phyloP scores from a whole-genome alignment of 768 basidiomycete species.

The Cystobasidium onofrii region DNA sequence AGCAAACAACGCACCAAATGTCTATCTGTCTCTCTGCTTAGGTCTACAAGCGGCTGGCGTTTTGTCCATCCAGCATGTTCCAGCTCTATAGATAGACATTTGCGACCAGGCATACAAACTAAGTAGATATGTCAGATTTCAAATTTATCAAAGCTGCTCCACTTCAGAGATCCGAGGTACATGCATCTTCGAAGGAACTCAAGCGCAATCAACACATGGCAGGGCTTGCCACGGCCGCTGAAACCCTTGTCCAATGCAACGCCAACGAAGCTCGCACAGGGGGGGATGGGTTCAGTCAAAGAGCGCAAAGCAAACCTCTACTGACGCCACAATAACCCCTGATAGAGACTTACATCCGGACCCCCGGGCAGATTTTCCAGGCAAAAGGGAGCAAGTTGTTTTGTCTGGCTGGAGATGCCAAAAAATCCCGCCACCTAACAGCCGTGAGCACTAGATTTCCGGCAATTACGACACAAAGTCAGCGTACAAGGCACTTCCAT shows the following conservation, averaged over 20 bases:
- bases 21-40: slow-evolving; percentile 1
- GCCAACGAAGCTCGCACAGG: not conserved
- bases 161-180: too few species aligned
- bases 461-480: not conserved
- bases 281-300: not conserved
- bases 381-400: not conserved
- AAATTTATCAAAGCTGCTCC: too few species aligned
- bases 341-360: not conserved
- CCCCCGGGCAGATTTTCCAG: not conserved
- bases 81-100: not conserved
- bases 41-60: slow-evolving; percentile 11
- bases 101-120: slow-evolving; percentile 1
- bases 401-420: not conserved
- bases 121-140: not conserved
- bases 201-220: too few species aligned
- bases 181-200: too few species aligned
- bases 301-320: not conserved
- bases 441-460: not conserved
- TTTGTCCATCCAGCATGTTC: not conserved
- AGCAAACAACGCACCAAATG: too few species aligned
- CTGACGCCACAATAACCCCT: not conserved
- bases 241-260: too few species aligned
- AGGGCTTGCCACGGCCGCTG: too few species aligned
- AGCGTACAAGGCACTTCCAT: not conserved
- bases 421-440: not conserved